phyloP scores from a whole-genome alignment of 257 asterid genomes.

The Nicotiana knightiana region DNA sequence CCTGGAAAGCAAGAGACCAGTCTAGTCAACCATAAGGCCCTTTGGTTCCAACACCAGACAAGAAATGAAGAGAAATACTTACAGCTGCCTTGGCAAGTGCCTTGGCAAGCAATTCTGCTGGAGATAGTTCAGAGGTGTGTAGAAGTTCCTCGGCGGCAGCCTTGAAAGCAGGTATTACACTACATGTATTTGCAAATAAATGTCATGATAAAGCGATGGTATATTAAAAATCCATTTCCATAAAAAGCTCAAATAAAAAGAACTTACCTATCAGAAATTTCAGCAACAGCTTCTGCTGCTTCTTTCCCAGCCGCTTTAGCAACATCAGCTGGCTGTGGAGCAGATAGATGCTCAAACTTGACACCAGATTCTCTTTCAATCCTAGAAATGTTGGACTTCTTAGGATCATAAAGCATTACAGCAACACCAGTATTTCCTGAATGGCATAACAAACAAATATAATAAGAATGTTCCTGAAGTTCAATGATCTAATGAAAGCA shows the following conservation, averaged over 20 bases:
- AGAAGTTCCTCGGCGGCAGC: slow-evolving; percentile 82
- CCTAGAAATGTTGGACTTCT: slow-evolving; percentile 65
- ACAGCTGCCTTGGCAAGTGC: slow-evolving; percentile 95
- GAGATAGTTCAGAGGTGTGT: slow-evolving; percentile 45
- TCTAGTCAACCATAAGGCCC: slow-evolving; percentile 9
- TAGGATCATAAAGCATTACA: slow-evolving; percentile 91
- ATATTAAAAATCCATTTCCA: background rate
- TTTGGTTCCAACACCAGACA: background rate
- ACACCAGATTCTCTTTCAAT: slow-evolving; percentile 93
- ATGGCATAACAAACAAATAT: slow-evolving; percentile 4
- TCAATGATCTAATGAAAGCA: background rate
- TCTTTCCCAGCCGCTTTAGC: slow-evolving; percentile 80
- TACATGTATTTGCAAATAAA: slow-evolving; percentile 14
- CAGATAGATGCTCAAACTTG: slow-evolving; percentile 75
- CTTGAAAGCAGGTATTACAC: slow-evolving; percentile 81
- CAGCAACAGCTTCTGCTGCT: slow-evolving; percentile 57
- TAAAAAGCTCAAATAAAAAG: background rate
- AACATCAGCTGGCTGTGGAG: slow-evolving; percentile 93
- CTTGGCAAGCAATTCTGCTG: slow-evolving; percentile 75
- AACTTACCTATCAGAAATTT: slow-evolving; percentile 63
- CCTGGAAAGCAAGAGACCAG: slow-evolving; percentile 37
- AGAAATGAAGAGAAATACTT: slow-evolving; percentile 20
- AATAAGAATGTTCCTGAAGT: background rate
- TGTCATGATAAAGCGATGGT: background rate
- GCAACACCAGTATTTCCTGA: slow-evolving; percentile 87